These are phyloP conservation scores for Phytophthora chlamydospora DNA, from an alignment of 352 stramenopile species.

Conservation along the genomic window DNA sequence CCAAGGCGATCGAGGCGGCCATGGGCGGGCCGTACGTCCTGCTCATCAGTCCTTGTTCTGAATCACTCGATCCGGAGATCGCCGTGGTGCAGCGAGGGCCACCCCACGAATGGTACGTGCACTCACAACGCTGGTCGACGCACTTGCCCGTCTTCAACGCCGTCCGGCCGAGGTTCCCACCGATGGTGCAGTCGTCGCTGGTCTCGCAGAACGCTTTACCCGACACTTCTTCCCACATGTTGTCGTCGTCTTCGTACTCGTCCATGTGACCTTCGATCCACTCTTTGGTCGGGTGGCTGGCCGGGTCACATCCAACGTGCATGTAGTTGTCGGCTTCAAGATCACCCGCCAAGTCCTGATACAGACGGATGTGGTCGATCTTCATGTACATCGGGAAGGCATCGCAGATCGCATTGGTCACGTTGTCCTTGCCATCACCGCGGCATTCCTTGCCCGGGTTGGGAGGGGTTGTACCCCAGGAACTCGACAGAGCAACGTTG, in stretches of 20 bases:
- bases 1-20: conserved; percentile 32
- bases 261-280: conserved; percentile 46
- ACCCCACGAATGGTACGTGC: conserved; percentile 51
- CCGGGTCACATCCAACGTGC: conserved; percentile 38
- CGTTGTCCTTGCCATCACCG: conserved; percentile 36
- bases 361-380: conserved; percentile 86
- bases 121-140: conserved; percentile 52
- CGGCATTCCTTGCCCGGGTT: conserved; percentile 30
- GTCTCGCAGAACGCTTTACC: conserved; percentile 49
- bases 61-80: conserved; percentile 17
- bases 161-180: conserved; percentile 12
- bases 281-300: conserved; percentile 38
- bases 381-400: conserved; percentile 60
- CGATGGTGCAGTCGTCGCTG: conserved; percentile 54
- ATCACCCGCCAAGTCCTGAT: conserved; percentile 58
- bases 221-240: conserved; percentile 37
- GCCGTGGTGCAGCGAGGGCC: conserved; percentile 68
- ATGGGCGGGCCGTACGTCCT: conserved; percentile 58
- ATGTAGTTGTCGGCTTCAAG: conserved; percentile 34
- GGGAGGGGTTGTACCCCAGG: conserved; percentile 37
- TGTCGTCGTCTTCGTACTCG: conserved; percentile 46
- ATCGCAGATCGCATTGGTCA: conserved; percentile 50
- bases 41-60: conserved; percentile 18
- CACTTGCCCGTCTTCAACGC: conserved; percentile 53
- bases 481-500: conserved; percentile 91